phyloP scores from a whole-genome alignment of 164 flowering plant genomes.

The Platanus orientalis region DNA sequence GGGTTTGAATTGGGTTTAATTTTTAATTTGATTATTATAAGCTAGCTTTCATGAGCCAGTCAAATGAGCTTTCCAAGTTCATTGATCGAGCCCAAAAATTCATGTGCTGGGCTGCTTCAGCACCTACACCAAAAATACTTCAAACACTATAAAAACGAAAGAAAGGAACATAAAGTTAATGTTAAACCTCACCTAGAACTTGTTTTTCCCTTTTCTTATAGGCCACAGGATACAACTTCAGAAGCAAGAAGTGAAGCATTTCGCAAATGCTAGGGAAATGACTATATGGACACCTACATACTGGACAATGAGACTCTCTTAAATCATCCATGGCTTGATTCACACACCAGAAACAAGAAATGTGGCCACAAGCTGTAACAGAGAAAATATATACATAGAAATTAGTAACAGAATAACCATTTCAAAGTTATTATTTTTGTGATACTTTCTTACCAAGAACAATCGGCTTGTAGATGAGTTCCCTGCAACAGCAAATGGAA shows the following conservation, averaged over 20 bases:
- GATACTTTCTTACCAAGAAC: constrained; percentile 55
- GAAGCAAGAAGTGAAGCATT: constrained; percentile 60
- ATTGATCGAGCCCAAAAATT: too few relatives aligned
- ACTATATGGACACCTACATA: constrained; percentile 60
- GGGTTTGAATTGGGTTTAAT: too few relatives aligned
- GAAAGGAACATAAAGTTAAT: too few relatives aligned
- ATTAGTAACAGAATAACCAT: background rate
- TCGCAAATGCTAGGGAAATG: constrained; percentile 74
- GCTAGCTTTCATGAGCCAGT: too few relatives aligned
- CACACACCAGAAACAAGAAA: constrained; percentile 92
- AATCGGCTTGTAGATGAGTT: constrained; percentile 80
- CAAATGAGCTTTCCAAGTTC: too few relatives aligned
- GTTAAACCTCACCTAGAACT: constrained; percentile 43
- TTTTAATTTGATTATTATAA: too few relatives aligned
- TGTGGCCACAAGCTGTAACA: constrained; percentile 82
- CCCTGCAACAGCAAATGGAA: constrained; percentile 44
- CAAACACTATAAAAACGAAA: background rate
- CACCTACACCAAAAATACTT: too few relatives aligned
- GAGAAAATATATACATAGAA: too few relatives aligned
- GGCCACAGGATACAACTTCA: constrained; percentile 61
- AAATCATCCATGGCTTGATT: constrained; percentile 47
- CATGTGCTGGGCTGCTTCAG: too few relatives aligned
- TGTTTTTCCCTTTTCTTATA: constrained; percentile 55
- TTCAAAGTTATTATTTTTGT: background rate
- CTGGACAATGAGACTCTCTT: constrained; percentile 61